Base-by-base conservation (phyloP, 306 rosid genomes). In the Acacia crassicarpa region DNA sequence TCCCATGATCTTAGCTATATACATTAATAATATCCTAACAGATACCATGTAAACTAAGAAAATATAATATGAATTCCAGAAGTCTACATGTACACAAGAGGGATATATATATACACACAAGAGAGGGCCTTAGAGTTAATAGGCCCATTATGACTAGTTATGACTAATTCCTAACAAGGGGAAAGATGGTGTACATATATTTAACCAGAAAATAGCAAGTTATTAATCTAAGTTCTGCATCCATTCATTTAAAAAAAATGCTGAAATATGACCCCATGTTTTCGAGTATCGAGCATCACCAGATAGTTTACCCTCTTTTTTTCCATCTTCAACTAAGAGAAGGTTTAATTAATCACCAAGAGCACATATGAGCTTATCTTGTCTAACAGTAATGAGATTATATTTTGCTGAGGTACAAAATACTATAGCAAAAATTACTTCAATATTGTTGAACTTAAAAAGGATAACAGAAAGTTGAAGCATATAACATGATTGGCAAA, bases 121-220 rank as follows among this genome's bases (percentile, higher is more conserved):
- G n/a, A n/a, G n/a, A n/a, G n/a, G n/a, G n/a, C n/a, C n/a, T n/a
- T n/a, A n/a, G n/a, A n/a, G n/a, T n/a, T n/a, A n/a, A n/a, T n/a
- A n/a, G n/a, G n/a, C n/a, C n/a, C n/a, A n/a, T n/a, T n/a, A n/a
- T n/a, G n/a, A n/a, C n/a, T n/a, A n/a, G n/a, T n/a, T n/a, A n/a
- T n/a, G n/a, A n/a, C n/a, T n/a, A n/a, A n/a, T n/a, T n/a, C n/a
- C n/a, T n/a, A n/a, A n/a, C n/a, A n/a, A n/a, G n/a, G n/a, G 78
- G 67, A 74, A 72, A 19, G 43, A 77, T 74, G 35, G 11, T 33
- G 20, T 63, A 33, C 14, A 76, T 22, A 25, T 45, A 30, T 75
- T 54, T 14, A 44, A 44, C 54, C 78, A 46, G 32, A 74, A 80
- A 71, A 46, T 59, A 48, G 44, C 69, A 75, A 76, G 58, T 4